Percentiles rank a stretch among this genome's conserved stretches.
These are phyloP conservation scores for Xylaria castorea DNA, from an alignment of 495 filamentous ascomycete genomes.

Conservation along the genomic window DNA sequence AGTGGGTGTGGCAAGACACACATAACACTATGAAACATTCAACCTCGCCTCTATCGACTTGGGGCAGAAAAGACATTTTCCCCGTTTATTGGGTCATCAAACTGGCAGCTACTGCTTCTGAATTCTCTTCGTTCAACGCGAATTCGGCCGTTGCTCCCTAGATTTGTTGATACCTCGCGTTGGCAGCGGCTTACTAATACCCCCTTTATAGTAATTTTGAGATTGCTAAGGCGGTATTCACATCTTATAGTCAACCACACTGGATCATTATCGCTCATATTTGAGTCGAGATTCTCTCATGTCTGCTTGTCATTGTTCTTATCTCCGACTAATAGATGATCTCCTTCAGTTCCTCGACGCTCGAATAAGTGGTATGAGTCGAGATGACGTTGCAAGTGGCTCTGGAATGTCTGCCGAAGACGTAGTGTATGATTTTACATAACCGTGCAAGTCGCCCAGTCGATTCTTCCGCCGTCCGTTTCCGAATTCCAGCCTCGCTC, in stretches of 20 bases:
- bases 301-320: background rate
- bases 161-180: background rate
- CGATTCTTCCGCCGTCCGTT: background rate
- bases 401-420: background rate
- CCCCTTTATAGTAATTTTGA: background rate
- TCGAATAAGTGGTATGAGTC: background rate
- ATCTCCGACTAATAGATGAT: too few relatives aligned
- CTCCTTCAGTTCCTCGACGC: too few relatives aligned
- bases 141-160: background rate
- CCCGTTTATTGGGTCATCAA: background rate
- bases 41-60: background rate
- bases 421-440: background rate
- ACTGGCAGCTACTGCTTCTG: background rate
- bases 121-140: background rate
- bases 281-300: background rate
- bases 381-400: background rate
- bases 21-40: too few relatives aligned
- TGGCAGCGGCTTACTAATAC: background rate
- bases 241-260: background rate
- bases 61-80: background rate
- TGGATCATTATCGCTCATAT: background rate
- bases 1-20: too few relatives aligned
- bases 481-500: background rate
- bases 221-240: background rate
- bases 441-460: background rate